These are phyloP conservation scores for Candida gigantensis DNA, from an alignment of 1,139 yeast genomes.

Conservation along the genomic window DNA sequence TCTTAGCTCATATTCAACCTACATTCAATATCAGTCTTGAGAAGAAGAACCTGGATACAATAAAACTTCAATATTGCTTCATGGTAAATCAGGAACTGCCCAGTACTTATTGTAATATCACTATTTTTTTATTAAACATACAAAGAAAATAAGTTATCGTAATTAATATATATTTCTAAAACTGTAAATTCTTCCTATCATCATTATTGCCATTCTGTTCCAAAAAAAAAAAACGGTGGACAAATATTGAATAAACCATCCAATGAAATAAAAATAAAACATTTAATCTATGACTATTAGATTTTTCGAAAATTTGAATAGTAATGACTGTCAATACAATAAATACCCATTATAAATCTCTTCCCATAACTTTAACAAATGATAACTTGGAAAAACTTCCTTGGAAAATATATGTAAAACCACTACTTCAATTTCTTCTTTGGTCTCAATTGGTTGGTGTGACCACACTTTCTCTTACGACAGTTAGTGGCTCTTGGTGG, in stretches of 20 bases:
- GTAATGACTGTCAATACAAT: no score
- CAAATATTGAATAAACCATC: not conserved
- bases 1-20: no score
- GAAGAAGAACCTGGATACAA: no score
- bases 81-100: no score
- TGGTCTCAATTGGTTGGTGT: constrained; percentile 99
- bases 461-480: constrained; percentile 99
- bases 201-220: not conserved
- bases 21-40: no score
- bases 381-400: constrained; percentile 6
- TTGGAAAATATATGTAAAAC: constrained; percentile 2
- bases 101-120: no score
- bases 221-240: not conserved
- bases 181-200: constrained; percentile 2
- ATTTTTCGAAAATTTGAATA: no score
- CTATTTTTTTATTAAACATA: constrained; percentile 7
- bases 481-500: constrained; percentile 99
- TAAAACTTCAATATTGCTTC: no score
- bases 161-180: constrained; percentile 3
- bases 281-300: not conserved
- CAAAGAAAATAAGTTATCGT: constrained; percentile 5
- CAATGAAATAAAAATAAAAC: not conserved
- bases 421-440: constrained; percentile 98
- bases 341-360: constrained; percentile 1
- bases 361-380: constrained; percentile 5